Evolutionary conservation across 2,329 filamentous ascomycete genomes (phyloP).

Genomic region (Phialemoniopsis sp.): DNA sequence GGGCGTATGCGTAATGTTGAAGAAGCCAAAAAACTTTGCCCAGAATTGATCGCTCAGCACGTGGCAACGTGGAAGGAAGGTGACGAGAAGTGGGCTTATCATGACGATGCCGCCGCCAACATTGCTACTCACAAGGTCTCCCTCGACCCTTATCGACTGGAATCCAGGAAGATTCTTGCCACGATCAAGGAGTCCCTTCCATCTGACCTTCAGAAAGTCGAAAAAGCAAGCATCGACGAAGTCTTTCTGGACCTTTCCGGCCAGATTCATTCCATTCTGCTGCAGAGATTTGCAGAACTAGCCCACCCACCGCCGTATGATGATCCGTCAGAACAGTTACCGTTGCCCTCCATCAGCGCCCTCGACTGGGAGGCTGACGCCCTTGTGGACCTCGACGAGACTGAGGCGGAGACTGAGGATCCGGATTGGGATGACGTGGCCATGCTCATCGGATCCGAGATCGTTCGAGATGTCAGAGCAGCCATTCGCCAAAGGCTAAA

Average conservation of each 20-base stretch:
- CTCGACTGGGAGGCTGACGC: conserved; percentile 82
- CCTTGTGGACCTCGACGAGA: conserved; percentile 72
- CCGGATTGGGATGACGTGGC: conserved; percentile 96
- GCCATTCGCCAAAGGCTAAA: conserved; percentile 65
- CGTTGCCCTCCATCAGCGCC: conserved; percentile 62
- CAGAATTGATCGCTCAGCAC: conserved; percentile 80
- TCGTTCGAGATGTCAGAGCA: conserved; percentile 71
- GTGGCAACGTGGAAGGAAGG: conserved; percentile 94
- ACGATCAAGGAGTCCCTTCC: conserved; percentile 69
- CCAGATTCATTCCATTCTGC: conserved; percentile 71
- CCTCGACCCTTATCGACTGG: conserved; percentile 82
- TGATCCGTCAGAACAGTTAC: conserved; percentile 66
- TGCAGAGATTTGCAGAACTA: conserved; percentile 75
- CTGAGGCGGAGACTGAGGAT: conserved; percentile 70
- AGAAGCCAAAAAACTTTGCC: conserved; percentile 85
- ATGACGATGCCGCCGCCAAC: conserved; percentile 71
- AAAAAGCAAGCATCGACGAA: conserved; percentile 95
- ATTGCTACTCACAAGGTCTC: conserved; percentile 92
- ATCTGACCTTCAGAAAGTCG: conserved; percentile 61
- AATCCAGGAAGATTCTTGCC: conserved; percentile 78
- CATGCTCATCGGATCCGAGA: conserved; percentile 82
- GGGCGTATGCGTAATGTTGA: conserved; percentile 71
- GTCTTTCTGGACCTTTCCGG: conserved; percentile 90
- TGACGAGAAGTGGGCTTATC: conserved; percentile 88
- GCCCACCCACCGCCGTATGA: conserved; percentile 66